Percentiles rank a stretch among this genome's conserved stretches.
These are phyloP conservation scores for Polygonum aviculare DNA, from an alignment of 148 eudicot species.

Conservation along the genomic window DNA sequence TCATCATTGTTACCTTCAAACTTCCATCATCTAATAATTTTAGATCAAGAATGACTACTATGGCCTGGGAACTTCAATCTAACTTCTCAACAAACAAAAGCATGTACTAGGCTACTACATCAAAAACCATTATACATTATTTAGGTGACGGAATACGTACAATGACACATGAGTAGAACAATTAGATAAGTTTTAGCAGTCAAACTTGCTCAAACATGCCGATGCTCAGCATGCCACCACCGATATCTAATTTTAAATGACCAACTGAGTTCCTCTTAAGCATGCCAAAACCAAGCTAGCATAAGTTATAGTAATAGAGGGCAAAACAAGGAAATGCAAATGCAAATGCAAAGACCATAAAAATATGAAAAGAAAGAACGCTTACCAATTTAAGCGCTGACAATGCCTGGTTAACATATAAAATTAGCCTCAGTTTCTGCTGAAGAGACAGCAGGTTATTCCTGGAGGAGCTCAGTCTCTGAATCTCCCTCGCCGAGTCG, in stretches of 20 bases:
- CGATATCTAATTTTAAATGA: neutral
- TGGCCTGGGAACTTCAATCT: neutral
- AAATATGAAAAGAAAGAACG: neutral
- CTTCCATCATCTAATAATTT: neutral
- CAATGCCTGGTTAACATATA: conserved; percentile 77
- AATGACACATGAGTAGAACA: neutral
- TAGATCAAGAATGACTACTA: neutral
- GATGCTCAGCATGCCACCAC: neutral
- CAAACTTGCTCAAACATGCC: neutral
- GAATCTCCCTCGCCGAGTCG: conserved; percentile 54
- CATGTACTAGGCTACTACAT: neutral
- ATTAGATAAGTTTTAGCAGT: neutral
- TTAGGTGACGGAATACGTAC: neutral
- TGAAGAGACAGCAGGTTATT: conserved; percentile 50
- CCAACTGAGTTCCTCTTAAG: neutral
- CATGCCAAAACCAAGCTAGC: neutral
- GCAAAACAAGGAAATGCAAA: neutral
- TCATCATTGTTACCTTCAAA: neutral
- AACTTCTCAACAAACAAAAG: neutral
- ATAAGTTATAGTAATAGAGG: neutral
- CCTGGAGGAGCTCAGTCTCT: conserved; percentile 46
- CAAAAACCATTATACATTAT: neutral
- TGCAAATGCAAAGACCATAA: neutral
- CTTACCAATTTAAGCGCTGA: conserved; percentile 69
- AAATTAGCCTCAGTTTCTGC: conserved; percentile 65